Percentiles rank a stretch among this genome's conserved stretches.
These are phyloP conservation scores for Clitopilus hobsonii DNA, from an alignment of 768 basidiomycete species.

Conservation along the genomic window DNA sequence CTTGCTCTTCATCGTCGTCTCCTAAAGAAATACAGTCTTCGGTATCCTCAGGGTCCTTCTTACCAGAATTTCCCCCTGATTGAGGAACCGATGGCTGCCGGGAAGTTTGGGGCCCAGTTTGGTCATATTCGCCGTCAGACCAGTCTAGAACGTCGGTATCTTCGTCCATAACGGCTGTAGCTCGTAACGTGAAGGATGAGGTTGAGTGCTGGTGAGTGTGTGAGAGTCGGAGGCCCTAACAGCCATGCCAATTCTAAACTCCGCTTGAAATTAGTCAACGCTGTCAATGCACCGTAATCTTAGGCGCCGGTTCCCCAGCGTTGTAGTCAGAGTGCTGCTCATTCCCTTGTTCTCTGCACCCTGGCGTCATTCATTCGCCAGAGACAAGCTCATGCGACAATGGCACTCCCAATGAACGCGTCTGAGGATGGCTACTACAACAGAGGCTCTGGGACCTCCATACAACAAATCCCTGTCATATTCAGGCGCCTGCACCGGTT, in stretches of 20 bases:
- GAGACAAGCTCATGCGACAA: conserved; percentile 25
- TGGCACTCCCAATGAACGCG: conserved; percentile 35
- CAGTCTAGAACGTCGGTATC: conserved; percentile 71
- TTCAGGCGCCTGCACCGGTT: conserved; percentile 77
- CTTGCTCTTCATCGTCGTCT: conserved; percentile 64
- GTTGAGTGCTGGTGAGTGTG: background rate
- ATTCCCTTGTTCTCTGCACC: conserved; percentile 11
- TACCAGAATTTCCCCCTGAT: background rate
- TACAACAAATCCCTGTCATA: conserved; percentile 70
- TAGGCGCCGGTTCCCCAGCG: conserved; percentile 5
- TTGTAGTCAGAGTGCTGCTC: conserved; percentile 1
- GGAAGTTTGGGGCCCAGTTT: conserved; percentile 6
- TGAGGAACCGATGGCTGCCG: background rate
- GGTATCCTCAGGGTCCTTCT: conserved; percentile 45
- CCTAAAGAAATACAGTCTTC: conserved; percentile 67
- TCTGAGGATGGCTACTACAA: conserved; percentile 35
- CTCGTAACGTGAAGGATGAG: background rate
- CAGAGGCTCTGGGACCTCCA: conserved; percentile 29
- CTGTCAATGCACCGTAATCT: conserved; percentile 15
- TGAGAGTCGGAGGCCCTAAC: background rate
- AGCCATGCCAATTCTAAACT: conserved; percentile 7
- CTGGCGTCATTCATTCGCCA: conserved; percentile 37
- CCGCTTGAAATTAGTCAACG: conserved; percentile 10
- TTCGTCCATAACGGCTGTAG: conserved; percentile 47
- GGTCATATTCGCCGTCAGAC: conserved; percentile 46